These are phyloP conservation scores for Ceratobasidium sp. DNA, from an alignment of 1,284 basidiomycete genomes.

Conservation along the genomic window DNA sequence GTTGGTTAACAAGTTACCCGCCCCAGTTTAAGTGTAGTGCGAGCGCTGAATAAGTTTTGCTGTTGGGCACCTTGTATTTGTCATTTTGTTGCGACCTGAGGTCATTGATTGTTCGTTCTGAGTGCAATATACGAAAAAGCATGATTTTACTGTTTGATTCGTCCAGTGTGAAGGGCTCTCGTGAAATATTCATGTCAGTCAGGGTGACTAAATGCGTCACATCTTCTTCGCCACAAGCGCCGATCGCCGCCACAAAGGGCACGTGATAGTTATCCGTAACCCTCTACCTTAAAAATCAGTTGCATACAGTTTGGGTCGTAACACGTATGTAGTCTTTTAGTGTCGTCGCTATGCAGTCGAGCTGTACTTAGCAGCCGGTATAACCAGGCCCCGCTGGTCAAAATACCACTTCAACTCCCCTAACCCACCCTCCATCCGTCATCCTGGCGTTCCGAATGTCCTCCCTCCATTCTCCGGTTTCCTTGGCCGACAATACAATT, in stretches of 20 bases:
- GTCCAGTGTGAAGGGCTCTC: no score
- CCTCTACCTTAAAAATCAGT: conserved; percentile 25
- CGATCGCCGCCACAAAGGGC: not conserved
- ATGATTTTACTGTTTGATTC: no score
- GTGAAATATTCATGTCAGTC: not conserved
- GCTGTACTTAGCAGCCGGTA: conserved; percentile 18
- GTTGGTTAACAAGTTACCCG: conserved; percentile 24
- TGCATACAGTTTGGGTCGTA: conserved; percentile 25
- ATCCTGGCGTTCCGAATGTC: conserved; percentile 29
- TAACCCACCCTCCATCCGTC: not conserved
- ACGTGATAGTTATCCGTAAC: conserved; percentile 25
- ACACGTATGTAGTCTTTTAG: conserved; percentile 33
- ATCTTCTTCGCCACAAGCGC: not conserved
- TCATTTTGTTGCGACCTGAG: conserved; percentile 1
- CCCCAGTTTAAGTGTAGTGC: conserved; percentile 20
- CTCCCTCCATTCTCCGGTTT: conserved; percentile 26
- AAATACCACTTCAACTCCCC: not conserved
- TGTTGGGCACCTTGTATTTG: conserved; percentile 10
- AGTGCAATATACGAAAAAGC: not conserved
- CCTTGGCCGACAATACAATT: conserved; percentile 10
- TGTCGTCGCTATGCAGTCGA: not conserved
- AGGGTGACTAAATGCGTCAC: conserved; percentile 9
- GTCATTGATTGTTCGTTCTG: not conserved
- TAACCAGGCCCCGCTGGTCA: not conserved
- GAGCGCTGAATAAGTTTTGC: conserved; percentile 17